These are phyloP conservation scores for Fusarium annulatum DNA, from an alignment of 2,329 filamentous ascomycete species.

Conservation along the genomic window DNA sequence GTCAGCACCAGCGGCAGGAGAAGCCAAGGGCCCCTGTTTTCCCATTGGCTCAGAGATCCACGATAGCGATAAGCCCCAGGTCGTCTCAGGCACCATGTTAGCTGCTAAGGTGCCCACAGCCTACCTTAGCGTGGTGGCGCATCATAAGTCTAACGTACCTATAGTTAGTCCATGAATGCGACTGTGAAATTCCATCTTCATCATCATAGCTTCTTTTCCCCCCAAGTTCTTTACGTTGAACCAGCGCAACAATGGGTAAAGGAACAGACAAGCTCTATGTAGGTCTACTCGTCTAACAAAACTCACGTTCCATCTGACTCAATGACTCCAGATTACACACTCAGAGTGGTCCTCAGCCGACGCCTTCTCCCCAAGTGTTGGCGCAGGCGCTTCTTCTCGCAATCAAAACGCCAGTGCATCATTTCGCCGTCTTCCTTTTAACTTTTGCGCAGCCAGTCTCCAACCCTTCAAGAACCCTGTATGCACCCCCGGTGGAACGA, in stretches of 20 bases:
- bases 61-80: slow-evolving; percentile 38
- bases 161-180: neutral
- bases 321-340: slow-evolving; percentile 77
- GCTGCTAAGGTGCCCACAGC: neutral
- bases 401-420: slow-evolving; percentile 59
- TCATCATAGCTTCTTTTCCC: slow-evolving; percentile 17
- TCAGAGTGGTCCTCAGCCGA: slow-evolving; percentile 96
- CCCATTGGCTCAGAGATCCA: slow-evolving; percentile 17
- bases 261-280: slow-evolving; percentile 61
- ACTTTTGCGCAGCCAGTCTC: slow-evolving; percentile 95
- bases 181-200: slow-evolving; percentile 24
- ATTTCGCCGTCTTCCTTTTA: slow-evolving; percentile 94
- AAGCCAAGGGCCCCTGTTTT: slow-evolving; percentile 4
- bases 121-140: slow-evolving; percentile 26
- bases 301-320: neutral
- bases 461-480: slow-evolving; percentile 96
- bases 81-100: slow-evolving; percentile 25
- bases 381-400: slow-evolving; percentile 70
- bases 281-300: slow-evolving; percentile 15
- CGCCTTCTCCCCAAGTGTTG: slow-evolving; percentile 84
- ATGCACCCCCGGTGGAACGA: slow-evolving; percentile 86
- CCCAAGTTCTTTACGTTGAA: neutral
- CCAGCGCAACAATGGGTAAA: slow-evolving; percentile 52
- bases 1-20: slow-evolving; percentile 35
- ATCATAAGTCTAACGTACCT: slow-evolving; percentile 15